phyloP scores from a whole-genome alignment of 2,329 filamentous ascomycete species.

The Fusarium sp. region DNA sequence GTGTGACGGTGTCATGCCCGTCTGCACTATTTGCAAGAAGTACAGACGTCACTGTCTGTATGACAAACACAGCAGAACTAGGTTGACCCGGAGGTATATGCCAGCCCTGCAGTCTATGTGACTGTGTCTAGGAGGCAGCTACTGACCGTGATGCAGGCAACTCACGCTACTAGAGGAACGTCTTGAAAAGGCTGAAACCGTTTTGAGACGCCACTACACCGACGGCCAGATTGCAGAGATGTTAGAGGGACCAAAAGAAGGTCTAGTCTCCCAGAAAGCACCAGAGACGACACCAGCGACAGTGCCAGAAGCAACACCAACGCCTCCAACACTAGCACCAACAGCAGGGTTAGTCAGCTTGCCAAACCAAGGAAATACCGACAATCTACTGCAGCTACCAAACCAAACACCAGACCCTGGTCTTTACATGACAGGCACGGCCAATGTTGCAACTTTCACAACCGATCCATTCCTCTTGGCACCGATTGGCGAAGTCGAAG shows the following conservation, averaged over 20 bases:
- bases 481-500: conserved; percentile 23
- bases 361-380: conserved; percentile 8
- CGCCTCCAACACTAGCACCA: conserved; percentile 8
- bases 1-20: conserved; percentile 37
- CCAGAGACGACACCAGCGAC: conserved; percentile 3
- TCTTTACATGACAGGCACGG: conserved; percentile 12
- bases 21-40: conserved; percentile 32
- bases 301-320: conserved; percentile 4
- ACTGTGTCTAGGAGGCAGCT: not conserved
- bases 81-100: conserved; percentile 31
- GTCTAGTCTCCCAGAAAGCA: not conserved
- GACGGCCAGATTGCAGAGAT: conserved; percentile 37
- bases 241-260: conserved; percentile 30
- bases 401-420: conserved; percentile 6
- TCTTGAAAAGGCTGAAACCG: conserved; percentile 38
- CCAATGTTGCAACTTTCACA: conserved; percentile 14
- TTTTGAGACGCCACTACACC: conserved; percentile 36
- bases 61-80: conserved; percentile 35
- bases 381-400: conserved; percentile 24
- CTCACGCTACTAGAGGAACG: conserved; percentile 39
- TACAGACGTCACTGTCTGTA: conserved; percentile 36
- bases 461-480: conserved; percentile 22
- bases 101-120: not conserved
- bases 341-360: conserved; percentile 16
- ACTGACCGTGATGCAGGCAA: conserved; percentile 28